Conservation (phyloP, 2,329 filamentous ascomycete genomes). For the Apiospora marii region DNA sequence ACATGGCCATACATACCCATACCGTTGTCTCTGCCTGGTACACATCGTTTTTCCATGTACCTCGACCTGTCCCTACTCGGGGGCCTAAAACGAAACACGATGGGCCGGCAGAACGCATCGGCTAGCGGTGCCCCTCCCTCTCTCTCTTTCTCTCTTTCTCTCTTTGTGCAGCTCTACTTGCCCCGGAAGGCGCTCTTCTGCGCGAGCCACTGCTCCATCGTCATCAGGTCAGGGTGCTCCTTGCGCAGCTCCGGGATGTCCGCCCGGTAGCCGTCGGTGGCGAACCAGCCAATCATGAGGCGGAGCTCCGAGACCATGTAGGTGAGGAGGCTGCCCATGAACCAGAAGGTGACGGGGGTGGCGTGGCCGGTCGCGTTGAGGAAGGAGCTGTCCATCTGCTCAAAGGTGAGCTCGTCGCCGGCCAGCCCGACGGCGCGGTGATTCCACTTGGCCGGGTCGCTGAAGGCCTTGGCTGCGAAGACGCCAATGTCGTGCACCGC, state of each 20-base stretch:
- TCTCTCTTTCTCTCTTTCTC: too few species aligned
- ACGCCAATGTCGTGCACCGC: constrained; percentile 53
- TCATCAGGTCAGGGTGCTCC: constrained; percentile 43
- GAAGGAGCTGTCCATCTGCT: constrained; percentile 40
- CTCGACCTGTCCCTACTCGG: too few species aligned
- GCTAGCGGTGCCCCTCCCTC: too few species aligned
- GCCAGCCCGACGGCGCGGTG: constrained; percentile 43
- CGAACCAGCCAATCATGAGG: constrained; percentile 42
- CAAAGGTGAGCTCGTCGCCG: constrained; percentile 51
- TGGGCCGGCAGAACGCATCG: background rate
- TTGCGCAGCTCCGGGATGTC: constrained; percentile 39
- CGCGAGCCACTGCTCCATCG: constrained; percentile 43
- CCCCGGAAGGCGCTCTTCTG: constrained; percentile 37
- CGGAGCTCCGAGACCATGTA: constrained; percentile 41
- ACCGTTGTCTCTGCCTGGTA: too few species aligned
- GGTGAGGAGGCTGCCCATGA: constrained; percentile 43
- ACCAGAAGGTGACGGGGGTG: constrained; percentile 38
- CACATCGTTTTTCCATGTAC: too few species aligned
- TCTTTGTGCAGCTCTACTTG: constrained; percentile 1
- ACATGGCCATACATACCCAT: too few species aligned
- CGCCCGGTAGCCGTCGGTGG: constrained; percentile 44
- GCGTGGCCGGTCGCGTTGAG: constrained; percentile 39
- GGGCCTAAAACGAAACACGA: too few species aligned
- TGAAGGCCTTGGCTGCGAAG: constrained; percentile 53
- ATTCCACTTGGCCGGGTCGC: constrained; percentile 46